phyloP scores from a whole-genome alignment of 2,329 filamentous ascomycete genomes.

The Emergomyces orientalis region DNA sequence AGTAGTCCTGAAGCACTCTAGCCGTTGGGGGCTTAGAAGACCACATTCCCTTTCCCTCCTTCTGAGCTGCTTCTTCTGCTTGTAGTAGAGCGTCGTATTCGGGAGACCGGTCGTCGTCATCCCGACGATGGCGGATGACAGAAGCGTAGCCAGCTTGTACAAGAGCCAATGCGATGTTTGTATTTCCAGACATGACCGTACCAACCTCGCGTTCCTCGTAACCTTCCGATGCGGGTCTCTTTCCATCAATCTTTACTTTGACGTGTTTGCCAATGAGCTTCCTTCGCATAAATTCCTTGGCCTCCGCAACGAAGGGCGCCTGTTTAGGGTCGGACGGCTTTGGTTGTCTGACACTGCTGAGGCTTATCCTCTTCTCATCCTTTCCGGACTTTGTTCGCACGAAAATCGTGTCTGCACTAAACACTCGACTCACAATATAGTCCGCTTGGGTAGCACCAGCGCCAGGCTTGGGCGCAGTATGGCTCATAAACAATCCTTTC shows the following conservation, averaged over 20 bases:
- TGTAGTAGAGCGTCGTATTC: slow-evolving; percentile 64
- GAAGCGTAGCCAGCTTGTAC: slow-evolving; percentile 92
- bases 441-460: slow-evolving; percentile 59
- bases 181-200: slow-evolving; percentile 71
- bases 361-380: slow-evolving; percentile 73
- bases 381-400: slow-evolving; percentile 72
- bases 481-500: slow-evolving; percentile 70
- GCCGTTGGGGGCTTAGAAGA: slow-evolving; percentile 75
- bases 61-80: slow-evolving; percentile 55
- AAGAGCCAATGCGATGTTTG: slow-evolving; percentile 73
- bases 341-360: slow-evolving; percentile 91
- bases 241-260: slow-evolving; percentile 77
- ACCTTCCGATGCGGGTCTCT: slow-evolving; percentile 77
- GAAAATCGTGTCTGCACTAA: slow-evolving; percentile 81
- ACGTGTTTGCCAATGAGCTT: slow-evolving; percentile 94
- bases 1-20: slow-evolving; percentile 79
- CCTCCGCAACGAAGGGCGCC: slow-evolving; percentile 79
- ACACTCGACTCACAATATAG: slow-evolving; percentile 72
- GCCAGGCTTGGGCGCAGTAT: slow-evolving; percentile 57
- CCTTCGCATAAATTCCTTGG: slow-evolving; percentile 92
- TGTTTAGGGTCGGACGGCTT: slow-evolving; percentile 79
- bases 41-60: slow-evolving; percentile 91
- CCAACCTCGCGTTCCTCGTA: slow-evolving; percentile 94
- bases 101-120: slow-evolving; percentile 85
- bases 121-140: slow-evolving; percentile 88